Percentiles rank a stretch among this genome's conserved stretches.
Evolutionary conservation across 2,329 filamentous ascomycete species (phyloP).

Genomic region (Cryphonectria parasitica): DNA sequence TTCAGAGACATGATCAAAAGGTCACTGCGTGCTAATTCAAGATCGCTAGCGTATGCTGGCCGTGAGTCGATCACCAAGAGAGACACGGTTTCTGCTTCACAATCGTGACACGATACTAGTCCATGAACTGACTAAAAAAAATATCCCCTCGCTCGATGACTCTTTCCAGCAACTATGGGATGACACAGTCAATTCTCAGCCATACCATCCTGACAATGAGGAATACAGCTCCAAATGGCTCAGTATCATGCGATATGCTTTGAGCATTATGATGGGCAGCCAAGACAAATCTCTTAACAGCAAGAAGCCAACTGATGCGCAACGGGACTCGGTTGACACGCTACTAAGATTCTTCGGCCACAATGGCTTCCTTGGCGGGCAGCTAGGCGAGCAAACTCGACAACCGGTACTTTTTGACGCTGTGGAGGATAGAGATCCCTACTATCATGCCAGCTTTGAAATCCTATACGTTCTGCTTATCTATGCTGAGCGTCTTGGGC

Average conservation of each 20-base stretch:
- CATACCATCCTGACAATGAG: background rate
- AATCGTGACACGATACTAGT: background rate
- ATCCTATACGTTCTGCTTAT: background rate
- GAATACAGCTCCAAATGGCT: background rate
- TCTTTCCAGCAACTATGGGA: constrained; percentile 4
- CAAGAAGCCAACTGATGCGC: background rate
- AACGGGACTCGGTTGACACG: background rate
- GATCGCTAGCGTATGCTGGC: constrained; percentile 10
- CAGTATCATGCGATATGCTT: background rate
- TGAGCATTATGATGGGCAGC: constrained; percentile 9
- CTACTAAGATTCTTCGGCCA: background rate
- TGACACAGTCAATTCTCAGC: background rate
- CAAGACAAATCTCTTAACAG: background rate
- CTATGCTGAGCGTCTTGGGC: background rate
- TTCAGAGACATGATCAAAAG: too few relatives aligned
- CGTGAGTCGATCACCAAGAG: constrained; percentile 3
- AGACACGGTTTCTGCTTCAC: constrained; percentile 5
- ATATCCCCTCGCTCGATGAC: background rate
- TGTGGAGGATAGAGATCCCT: background rate
- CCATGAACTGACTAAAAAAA: too few relatives aligned
- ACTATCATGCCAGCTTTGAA: constrained; percentile 14
- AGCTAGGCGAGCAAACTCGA: background rate
- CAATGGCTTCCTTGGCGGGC: constrained; percentile 6
- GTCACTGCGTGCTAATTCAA: background rate
- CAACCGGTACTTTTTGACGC: background rate